phyloP scores from a whole-genome alignment of 805 yeast genomes.

The Pachysolen tannophilus region DNA sequence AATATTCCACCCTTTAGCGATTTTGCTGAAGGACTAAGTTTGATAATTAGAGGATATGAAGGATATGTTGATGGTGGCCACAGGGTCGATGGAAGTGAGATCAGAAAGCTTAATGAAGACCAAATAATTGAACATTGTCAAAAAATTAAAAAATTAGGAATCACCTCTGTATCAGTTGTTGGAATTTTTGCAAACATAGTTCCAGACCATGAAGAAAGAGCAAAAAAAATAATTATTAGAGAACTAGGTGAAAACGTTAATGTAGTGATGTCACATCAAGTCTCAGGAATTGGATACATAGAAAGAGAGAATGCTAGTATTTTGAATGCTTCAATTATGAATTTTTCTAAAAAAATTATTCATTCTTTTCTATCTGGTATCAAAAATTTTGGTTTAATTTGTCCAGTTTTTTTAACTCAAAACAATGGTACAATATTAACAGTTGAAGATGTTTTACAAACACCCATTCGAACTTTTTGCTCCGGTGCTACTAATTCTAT shows the following conservation, averaged over 20 bases:
- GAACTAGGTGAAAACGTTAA: conserved; percentile 19
- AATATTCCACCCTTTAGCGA: conserved; percentile 33
- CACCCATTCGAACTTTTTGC: conserved; percentile 37
- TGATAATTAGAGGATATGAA: conserved; percentile 25
- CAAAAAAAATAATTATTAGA: conserved; percentile 22
- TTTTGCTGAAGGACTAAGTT: conserved; percentile 30
- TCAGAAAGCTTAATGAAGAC: conserved; percentile 23
- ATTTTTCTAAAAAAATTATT: conserved; percentile 35
- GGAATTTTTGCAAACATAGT: conserved; percentile 34
- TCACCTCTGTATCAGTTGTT: conserved; percentile 29
- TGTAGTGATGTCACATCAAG: conserved; percentile 29
- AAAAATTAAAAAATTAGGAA: conserved; percentile 23
- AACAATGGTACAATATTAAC: conserved; percentile 40
- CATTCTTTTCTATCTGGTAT: conserved; percentile 29
- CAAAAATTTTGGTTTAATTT: conserved; percentile 22
- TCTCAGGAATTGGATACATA: conserved; percentile 35
- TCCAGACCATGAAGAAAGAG: conserved; percentile 28
- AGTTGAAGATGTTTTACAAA: conserved; percentile 27
- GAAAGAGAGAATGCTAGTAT: conserved; percentile 41
- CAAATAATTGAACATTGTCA: conserved; percentile 22
- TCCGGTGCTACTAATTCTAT: conserved; percentile 43
- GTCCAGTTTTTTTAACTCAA: conserved; percentile 34
- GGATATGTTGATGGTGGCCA: conserved; percentile 31
- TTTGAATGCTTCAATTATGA: conserved; percentile 34
- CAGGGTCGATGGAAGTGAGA: conserved; percentile 31